Conservation (phyloP, 768 basidiomycete species). For the Lepiota venenata region DNA sequence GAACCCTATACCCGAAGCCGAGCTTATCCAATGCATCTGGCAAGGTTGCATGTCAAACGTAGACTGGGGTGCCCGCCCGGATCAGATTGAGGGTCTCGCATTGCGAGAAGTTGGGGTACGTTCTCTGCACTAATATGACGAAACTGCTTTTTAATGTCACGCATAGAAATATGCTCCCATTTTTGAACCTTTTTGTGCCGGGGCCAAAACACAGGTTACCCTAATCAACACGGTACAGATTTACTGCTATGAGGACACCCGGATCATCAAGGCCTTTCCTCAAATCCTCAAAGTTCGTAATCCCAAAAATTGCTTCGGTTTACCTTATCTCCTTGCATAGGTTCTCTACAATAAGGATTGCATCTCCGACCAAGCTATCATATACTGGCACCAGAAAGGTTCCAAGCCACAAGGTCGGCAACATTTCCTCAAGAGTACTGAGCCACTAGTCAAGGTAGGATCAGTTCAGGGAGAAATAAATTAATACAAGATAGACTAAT, state of each 20-base stretch:
- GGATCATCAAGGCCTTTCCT: slow-evolving; percentile 92
- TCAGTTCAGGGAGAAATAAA: neutral
- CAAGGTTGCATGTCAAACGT: slow-evolving; percentile 83
- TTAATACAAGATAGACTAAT: slow-evolving; percentile 8
- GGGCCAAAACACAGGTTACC: slow-evolving; percentile 87
- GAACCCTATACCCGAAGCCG: slow-evolving; percentile 78
- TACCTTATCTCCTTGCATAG: slow-evolving; percentile 32
- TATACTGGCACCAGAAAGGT: slow-evolving; percentile 98
- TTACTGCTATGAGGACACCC: slow-evolving; percentile 95
- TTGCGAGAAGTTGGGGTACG: slow-evolving; percentile 84
- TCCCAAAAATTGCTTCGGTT: neutral
- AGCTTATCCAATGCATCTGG: slow-evolving; percentile 90
- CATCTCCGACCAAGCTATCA: slow-evolving; percentile 92
- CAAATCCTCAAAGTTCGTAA: slow-evolving; percentile 85
- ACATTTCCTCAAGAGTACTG: slow-evolving; percentile 89
- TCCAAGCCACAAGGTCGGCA: slow-evolving; percentile 94
- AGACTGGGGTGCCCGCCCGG: slow-evolving; percentile 86
- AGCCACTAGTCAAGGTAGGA: slow-evolving; percentile 82
- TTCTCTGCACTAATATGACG: slow-evolving; percentile 11
- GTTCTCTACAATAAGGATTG: slow-evolving; percentile 96
- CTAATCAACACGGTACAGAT: slow-evolving; percentile 95
- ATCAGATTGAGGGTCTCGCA: slow-evolving; percentile 90
- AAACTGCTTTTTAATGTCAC: neutral
- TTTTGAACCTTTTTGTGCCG: slow-evolving; percentile 86
- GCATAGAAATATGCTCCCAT: slow-evolving; percentile 77